phyloP scores from a whole-genome alignment of 139 green algal genomes.

The Tetradesmus lagerheimii region DNA sequence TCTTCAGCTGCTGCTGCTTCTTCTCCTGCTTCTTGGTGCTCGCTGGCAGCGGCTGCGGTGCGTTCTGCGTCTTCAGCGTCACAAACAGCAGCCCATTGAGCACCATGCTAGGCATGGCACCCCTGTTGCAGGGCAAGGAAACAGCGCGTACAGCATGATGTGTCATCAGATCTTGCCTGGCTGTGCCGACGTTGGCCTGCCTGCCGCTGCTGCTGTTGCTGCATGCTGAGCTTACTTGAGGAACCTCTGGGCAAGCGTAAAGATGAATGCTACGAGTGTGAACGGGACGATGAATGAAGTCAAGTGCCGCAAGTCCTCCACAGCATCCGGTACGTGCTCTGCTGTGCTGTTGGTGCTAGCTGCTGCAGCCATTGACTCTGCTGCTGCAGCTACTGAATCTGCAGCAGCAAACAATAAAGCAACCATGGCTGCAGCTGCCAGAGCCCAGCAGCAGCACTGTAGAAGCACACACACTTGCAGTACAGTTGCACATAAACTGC shows the following conservation, averaged over 20 bases:
- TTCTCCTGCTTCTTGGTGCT: conserved; percentile 28
- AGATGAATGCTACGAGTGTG: neutral
- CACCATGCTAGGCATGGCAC: conserved; percentile 2
- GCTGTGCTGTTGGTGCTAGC: neutral
- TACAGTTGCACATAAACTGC: neutral
- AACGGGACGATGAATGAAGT: neutral
- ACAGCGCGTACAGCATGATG: neutral
- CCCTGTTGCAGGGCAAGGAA: neutral
- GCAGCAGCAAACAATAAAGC: neutral
- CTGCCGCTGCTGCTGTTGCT: neutral
- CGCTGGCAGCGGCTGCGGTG: neutral
- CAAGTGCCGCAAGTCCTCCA: neutral
- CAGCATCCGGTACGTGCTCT: neutral
- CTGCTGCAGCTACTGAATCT: neutral
- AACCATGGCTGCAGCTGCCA: neutral
- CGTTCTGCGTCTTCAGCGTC: neutral
- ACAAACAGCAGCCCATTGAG: neutral
- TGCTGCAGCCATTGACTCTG: neutral
- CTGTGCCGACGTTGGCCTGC: too few species aligned
- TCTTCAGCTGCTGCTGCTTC: neutral
- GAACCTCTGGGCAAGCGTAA: neutral
- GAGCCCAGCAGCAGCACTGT: neutral
- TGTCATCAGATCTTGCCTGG: too few species aligned
- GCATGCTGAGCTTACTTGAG: neutral
- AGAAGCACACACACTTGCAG: neutral